Evolutionary conservation across 2,329 filamentous ascomycete genomes (phyloP).

Genomic region (Sporothrix luriei): DNA sequence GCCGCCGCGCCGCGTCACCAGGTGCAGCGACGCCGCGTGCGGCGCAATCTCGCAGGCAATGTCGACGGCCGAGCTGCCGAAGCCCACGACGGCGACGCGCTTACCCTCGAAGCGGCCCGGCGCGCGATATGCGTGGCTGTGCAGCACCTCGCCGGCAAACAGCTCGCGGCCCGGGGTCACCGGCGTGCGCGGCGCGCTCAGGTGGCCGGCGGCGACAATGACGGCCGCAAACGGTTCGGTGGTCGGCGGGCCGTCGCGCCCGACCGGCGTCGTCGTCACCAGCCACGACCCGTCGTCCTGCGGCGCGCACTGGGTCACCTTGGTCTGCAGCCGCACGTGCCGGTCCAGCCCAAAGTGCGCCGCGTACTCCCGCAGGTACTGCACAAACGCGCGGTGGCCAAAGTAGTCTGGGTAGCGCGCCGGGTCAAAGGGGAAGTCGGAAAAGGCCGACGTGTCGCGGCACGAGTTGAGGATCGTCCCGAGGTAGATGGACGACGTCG

Average conservation of each 20-base stretch:
- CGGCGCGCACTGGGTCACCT: conserved; percentile 41
- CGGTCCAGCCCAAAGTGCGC: conserved; percentile 43
- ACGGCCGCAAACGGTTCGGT: conserved; percentile 42
- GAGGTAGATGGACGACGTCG: conserved; percentile 43
- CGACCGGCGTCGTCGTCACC: conserved; percentile 35
- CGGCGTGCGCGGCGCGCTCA: conserved; percentile 39
- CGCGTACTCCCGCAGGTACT: conserved; percentile 46
- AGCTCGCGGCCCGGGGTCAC: conserved; percentile 40
- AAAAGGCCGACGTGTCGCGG: conserved; percentile 46
- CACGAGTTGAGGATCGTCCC: conserved; percentile 45
- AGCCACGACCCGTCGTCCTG: conserved; percentile 40
- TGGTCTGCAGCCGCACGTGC: conserved; percentile 43
- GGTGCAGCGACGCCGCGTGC: conserved; percentile 43
- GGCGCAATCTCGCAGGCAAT: conserved; percentile 45
- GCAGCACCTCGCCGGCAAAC: conserved; percentile 44
- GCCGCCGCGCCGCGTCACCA: conserved; percentile 45
- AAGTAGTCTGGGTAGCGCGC: conserved; percentile 46
- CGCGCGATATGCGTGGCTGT: conserved; percentile 46
- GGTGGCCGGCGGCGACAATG: conserved; percentile 44
- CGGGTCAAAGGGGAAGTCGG: conserved; percentile 48
- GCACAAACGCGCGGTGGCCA: conserved; percentile 43
- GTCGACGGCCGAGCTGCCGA: conserved; percentile 47
- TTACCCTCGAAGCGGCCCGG: conserved; percentile 44
- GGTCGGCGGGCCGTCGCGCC: conserved; percentile 25
- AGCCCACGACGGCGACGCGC: conserved; percentile 44